A percentile compares a stretch with the other conserved stretches of the same genome.
phyloP scores from a whole-genome alignment of 148 eudicot species.

The Selenicereus undatus region DNA sequence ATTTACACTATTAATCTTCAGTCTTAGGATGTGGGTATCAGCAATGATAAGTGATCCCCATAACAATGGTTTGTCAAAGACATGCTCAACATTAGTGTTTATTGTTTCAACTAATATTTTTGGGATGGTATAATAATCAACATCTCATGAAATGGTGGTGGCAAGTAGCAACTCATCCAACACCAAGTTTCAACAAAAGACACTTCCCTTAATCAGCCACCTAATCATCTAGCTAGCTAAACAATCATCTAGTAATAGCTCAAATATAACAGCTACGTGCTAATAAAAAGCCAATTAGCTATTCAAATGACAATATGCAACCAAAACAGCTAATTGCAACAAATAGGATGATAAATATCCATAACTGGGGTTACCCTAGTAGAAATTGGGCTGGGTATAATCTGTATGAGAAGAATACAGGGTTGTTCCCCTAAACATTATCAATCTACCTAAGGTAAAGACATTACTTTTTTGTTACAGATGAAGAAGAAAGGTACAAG shows the following conservation, averaged over 20 bases:
- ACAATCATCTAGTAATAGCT: background rate
- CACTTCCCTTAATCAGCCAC: background rate
- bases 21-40: background rate
- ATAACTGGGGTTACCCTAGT: background rate
- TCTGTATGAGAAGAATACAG: background rate
- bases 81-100: background rate
- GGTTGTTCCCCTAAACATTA: background rate
- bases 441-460: background rate
- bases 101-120: background rate
- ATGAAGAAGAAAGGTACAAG: background rate
- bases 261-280: background rate
- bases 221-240: background rate
- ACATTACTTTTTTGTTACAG: background rate
- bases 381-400: background rate
- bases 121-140: background rate
- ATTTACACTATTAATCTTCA: background rate
- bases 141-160: background rate
- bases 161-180: background rate
- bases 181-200: background rate
- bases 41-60: background rate
- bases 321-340: background rate
- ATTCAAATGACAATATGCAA: background rate
- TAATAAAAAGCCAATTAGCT: background rate
- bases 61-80: background rate
- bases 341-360: background rate